Percentiles rank a stretch among this genome's conserved stretches.
Conservation (phyloP, 805 yeast genomes). For the Spathaspora girioi region DNA sequence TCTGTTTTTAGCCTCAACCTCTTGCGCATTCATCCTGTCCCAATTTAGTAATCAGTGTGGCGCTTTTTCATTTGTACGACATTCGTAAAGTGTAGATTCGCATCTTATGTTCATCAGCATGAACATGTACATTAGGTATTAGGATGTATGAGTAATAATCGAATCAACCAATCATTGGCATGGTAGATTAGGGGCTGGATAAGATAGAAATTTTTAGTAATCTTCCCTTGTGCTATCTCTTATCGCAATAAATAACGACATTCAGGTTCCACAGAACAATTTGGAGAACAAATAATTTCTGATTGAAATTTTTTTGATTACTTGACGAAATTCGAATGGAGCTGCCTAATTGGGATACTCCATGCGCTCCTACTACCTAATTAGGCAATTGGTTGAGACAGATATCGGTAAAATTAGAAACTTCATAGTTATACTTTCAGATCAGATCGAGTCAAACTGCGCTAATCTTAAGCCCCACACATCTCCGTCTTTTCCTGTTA, state of each 20-base stretch:
- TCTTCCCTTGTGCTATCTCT: neutral
- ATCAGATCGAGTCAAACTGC: neutral
- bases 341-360: neutral
- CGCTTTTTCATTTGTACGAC: neutral
- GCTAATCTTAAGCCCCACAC: neutral
- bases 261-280: neutral
- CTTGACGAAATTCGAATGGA: neutral
- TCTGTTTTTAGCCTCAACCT: neutral
- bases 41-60: neutral
- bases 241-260: neutral
- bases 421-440: neutral
- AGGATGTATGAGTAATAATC: neutral
- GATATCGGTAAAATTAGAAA: neutral
- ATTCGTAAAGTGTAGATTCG: too few relatives aligned
- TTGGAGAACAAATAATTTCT: neutral
- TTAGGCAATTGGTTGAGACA: neutral
- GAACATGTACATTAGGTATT: too few relatives aligned
- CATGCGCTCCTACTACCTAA: constrained; percentile 1
- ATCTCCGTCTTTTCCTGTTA: neutral
- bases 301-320: neutral
- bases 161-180: neutral
- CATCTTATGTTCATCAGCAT: too few relatives aligned
- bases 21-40: neutral
- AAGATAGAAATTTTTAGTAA: neutral
- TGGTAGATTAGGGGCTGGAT: neutral